These are phyloP conservation scores for Ophiostoma quercus DNA, from an alignment of 2,329 filamentous ascomycete genomes.

Conservation along the genomic window DNA sequence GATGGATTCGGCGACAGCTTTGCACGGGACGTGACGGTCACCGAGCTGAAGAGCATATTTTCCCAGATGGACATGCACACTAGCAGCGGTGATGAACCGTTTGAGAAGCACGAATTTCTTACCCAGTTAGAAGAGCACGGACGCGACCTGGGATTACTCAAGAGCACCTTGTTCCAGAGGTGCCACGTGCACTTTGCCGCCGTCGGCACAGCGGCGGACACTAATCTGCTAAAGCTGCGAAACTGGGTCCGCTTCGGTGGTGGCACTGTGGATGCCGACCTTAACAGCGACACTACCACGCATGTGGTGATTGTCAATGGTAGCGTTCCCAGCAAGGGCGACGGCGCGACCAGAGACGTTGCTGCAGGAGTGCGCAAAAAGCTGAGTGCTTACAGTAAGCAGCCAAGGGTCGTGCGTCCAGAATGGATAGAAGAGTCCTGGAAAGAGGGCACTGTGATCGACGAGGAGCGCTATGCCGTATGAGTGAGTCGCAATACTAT, in stretches of 20 bases:
- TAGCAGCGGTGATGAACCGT: conserved; percentile 28
- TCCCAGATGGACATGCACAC: conserved; percentile 28
- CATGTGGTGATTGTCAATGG: conserved; percentile 61
- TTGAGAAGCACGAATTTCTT: conserved; percentile 46
- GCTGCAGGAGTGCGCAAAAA: conserved; percentile 43
- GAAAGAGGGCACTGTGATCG: conserved; percentile 69
- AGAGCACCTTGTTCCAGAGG: conserved; percentile 49
- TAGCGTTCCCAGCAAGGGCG: conserved; percentile 32
- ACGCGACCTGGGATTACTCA: conserved; percentile 47
- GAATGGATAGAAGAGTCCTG: conserved; percentile 78
- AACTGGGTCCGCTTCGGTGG: conserved; percentile 65
- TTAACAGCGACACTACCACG: conserved; percentile 55
- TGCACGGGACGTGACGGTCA: conserved; percentile 51
- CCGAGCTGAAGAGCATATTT: conserved; percentile 41
- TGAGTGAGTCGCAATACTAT: neutral
- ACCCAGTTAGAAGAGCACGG: conserved; percentile 53
- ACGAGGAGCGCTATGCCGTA: conserved; percentile 61
- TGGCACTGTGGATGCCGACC: conserved; percentile 50
- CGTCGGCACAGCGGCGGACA: conserved; percentile 17
- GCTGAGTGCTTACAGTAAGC: conserved; percentile 42
- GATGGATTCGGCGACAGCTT: conserved; percentile 84
- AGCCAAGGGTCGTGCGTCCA: conserved; percentile 64
- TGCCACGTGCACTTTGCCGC: conserved; percentile 41
- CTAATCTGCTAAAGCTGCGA: conserved; percentile 31
- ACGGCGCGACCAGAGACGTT: conserved; percentile 35